These are phyloP conservation scores for Xylaria sp. DNA, from an alignment of 2,329 filamentous ascomycete genomes.

Conservation along the genomic window DNA sequence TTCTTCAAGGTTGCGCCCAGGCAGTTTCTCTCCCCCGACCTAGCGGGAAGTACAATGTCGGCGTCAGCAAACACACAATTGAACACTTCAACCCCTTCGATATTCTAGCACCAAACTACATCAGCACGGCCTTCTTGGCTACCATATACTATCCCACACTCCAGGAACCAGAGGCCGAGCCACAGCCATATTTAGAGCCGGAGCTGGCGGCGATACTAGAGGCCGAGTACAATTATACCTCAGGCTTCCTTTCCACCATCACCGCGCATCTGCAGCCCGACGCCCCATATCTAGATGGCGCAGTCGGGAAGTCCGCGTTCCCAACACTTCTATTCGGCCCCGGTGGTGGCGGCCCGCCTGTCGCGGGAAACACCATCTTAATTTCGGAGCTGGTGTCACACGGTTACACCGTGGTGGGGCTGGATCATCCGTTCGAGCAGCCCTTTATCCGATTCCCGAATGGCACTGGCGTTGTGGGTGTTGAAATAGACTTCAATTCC, in stretches of 20 bases:
- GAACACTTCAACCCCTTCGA: constrained; percentile 39
- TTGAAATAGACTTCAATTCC: background rate
- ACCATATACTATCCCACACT: background rate
- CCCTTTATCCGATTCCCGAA: background rate
- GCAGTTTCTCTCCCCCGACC: constrained; percentile 7
- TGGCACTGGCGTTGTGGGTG: background rate
- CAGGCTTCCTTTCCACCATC: background rate
- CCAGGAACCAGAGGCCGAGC: background rate
- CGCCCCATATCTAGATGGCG: background rate
- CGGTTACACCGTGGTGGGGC: background rate
- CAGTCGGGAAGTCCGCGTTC: background rate
- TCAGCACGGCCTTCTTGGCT: constrained; percentile 32
- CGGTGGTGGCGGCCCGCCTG: background rate
- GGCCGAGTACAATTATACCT: background rate
- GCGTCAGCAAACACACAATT: constrained; percentile 39
- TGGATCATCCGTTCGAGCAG: background rate
- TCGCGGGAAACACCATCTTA: background rate
- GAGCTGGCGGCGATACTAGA: background rate
- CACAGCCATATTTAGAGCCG: background rate
- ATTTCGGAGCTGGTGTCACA: background rate
- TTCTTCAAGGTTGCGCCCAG: constrained; percentile 1
- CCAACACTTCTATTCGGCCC: background rate
- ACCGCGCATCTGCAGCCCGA: background rate
- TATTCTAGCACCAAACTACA: constrained; percentile 43
- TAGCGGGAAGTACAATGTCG: constrained; percentile 36